Percentiles rank a stretch among this genome's conserved stretches.
Evolutionary conservation across 805 yeast species (phyloP).

Genomic region (Sugiyamaella americana): DNA sequence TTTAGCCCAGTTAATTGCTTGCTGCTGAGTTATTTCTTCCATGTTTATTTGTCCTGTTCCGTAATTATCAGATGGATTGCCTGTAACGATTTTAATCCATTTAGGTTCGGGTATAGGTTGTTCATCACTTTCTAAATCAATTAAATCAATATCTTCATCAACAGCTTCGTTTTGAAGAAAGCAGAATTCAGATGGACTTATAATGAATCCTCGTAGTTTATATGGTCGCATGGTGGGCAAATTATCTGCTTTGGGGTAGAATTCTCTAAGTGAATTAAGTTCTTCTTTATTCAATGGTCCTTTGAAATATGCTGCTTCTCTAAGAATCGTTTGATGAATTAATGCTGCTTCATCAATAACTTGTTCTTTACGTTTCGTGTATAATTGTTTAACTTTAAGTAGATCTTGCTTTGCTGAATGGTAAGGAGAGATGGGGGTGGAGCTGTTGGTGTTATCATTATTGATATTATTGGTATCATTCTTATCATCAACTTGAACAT

Average conservation of each 20-base stretch:
- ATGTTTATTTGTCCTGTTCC: background rate
- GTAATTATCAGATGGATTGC: background rate
- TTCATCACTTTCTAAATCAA: slow-evolving; percentile 7
- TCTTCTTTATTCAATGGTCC: slow-evolving; percentile 14
- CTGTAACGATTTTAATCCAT: background rate
- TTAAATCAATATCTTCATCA: slow-evolving; percentile 9
- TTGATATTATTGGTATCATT: no score
- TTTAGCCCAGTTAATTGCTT: slow-evolving; percentile 17
- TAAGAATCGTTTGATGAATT: background rate
- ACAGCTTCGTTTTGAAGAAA: slow-evolving; percentile 4
- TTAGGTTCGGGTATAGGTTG: background rate
- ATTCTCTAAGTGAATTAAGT: slow-evolving; percentile 2
- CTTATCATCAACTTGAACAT: background rate
- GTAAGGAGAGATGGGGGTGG: no score
- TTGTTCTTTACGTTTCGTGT: slow-evolving; percentile 6
- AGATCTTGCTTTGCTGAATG: slow-evolving; percentile 15
- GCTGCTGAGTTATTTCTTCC: slow-evolving; percentile 8
- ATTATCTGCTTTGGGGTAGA: slow-evolving; percentile 11
- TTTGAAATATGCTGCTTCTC: background rate
- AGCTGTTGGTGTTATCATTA: no score
- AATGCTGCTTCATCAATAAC: slow-evolving; percentile 4
- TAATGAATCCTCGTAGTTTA: slow-evolving; percentile 16
- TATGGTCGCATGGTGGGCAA: slow-evolving; percentile 17
- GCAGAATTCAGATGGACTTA: slow-evolving; percentile 22
- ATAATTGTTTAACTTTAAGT: slow-evolving; percentile 4